A percentile compares a stretch with the other conserved stretches of the same genome.
Evolutionary conservation across 1,139 yeast species (phyloP).

Genomic region (Debaryomyces singareniensis): DNA sequence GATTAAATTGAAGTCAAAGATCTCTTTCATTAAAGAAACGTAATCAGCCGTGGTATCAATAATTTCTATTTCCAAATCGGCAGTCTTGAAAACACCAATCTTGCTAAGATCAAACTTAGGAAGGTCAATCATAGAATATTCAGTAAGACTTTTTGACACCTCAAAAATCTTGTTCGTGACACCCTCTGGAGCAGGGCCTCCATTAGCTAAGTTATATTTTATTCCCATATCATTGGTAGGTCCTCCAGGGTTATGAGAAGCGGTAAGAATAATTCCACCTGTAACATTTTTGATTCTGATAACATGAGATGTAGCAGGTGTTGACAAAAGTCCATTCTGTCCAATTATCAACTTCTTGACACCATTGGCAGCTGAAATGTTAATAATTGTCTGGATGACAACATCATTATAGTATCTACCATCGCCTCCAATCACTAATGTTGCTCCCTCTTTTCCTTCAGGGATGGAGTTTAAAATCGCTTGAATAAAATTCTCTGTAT

Average conservation of each 20-base stretch:
- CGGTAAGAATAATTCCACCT: conserved; percentile 94
- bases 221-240: conserved; percentile 90
- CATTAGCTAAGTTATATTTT: conserved; percentile 90
- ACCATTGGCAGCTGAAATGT: conserved; percentile 88
- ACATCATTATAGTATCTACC: conserved; percentile 87
- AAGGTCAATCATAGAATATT: conserved; percentile 54
- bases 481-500: conserved; percentile 92
- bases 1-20: conserved; percentile 84
- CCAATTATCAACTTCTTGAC: conserved; percentile 82
- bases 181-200: conserved; percentile 98
- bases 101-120: conserved; percentile 55
- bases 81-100: conserved; percentile 50
- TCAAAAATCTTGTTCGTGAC: conserved; percentile 86
- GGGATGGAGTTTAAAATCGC: conserved; percentile 83
- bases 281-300: conserved; percentile 76
- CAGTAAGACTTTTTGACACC: conserved; percentile 50
- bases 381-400: conserved; percentile 74
- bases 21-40: conserved; percentile 70
- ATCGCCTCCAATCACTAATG: conserved; percentile 92
- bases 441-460: conserved; percentile 70
- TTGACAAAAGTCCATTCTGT: conserved; percentile 78
- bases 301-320: conserved; percentile 94
- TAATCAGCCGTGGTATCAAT: conserved; percentile 80
- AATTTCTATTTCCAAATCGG: conserved; percentile 62
- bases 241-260: conserved; percentile 99